Evolutionary conservation across 2,329 filamentous ascomycete species (phyloP).

Genomic region (Cladosporium sp.): DNA sequence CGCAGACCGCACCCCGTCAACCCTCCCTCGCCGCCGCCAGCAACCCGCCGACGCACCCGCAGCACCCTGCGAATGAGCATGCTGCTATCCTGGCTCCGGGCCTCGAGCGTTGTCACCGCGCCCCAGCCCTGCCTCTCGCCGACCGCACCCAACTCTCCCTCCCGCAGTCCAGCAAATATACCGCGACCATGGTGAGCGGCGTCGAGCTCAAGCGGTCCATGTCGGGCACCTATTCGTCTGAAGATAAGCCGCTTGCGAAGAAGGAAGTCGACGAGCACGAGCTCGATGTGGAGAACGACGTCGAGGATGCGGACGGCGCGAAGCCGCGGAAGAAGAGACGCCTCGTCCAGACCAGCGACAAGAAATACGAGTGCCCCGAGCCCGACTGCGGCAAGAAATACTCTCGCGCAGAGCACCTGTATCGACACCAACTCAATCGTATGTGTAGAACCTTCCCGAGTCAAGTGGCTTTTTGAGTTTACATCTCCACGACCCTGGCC

Average conservation of each 20-base stretch:
- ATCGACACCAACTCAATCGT: constrained; percentile 94
- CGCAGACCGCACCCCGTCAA: no score
- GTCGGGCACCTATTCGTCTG: not conserved
- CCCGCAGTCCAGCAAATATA: not conserved
- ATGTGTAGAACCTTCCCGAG: constrained; percentile 32
- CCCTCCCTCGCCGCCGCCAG: not conserved
- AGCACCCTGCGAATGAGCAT: constrained; percentile 1
- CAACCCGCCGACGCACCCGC: not conserved
- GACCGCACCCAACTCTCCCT: not conserved
- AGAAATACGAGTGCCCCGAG: constrained; percentile 65
- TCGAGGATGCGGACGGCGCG: constrained; percentile 17
- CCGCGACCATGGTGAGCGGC: not conserved
- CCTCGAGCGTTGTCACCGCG: not conserved
- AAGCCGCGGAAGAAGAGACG: constrained; percentile 30
- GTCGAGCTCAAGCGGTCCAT: constrained; percentile 1
- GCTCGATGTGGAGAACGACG: constrained; percentile 19
- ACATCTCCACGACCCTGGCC: not conserved
- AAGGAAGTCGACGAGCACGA: constrained; percentile 13
- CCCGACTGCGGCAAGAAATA: constrained; percentile 93
- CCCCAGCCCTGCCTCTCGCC: not conserved
- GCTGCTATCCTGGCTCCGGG: not conserved
- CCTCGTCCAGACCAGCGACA: constrained; percentile 46
- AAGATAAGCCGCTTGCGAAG: not conserved
- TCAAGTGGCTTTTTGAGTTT: constrained; percentile 1
- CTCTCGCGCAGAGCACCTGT: constrained; percentile 91